Percentiles rank a stretch among this genome's conserved stretches.
phyloP scores from a whole-genome alignment of 192 early-diverging fungal genomes.

The Entomortierella beljakovae region DNA sequence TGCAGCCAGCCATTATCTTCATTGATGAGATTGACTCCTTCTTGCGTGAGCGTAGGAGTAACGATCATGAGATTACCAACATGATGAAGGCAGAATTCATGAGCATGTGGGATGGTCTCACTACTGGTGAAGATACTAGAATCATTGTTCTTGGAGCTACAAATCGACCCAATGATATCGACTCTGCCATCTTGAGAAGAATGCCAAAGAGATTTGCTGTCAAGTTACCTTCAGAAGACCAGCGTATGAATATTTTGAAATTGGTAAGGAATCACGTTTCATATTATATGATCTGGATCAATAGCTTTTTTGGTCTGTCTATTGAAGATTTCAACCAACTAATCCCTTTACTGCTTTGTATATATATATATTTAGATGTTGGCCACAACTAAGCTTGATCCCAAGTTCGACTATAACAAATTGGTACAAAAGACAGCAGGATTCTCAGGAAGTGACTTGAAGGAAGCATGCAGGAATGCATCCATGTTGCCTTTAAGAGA shows the following conservation, averaged over 20 bases:
- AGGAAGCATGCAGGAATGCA: constrained; percentile 96
- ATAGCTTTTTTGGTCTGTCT: neutral
- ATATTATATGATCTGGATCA: neutral
- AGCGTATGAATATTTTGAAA: constrained; percentile 86
- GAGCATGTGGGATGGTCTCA: constrained; percentile 98
- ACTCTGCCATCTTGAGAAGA: constrained; percentile 93
- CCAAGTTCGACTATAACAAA: constrained; percentile 72
- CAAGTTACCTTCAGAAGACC: constrained; percentile 82
- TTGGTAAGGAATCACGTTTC: constrained; percentile 66
- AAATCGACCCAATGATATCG: constrained; percentile 98
- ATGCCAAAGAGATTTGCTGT: constrained; percentile 98
- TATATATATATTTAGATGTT: no score
- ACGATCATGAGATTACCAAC: constrained; percentile 95
- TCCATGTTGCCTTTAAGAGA: constrained; percentile 96
- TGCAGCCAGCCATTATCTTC: constrained; percentile 97
- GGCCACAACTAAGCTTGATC: constrained; percentile 71
- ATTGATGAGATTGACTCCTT: constrained; percentile 99
- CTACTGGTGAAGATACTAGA: constrained; percentile 71
- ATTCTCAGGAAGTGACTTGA: constrained; percentile 94
- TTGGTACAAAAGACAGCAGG: constrained; percentile 82
- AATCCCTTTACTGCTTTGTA: no score
- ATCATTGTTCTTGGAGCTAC: constrained; percentile 93
- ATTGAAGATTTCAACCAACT: no score
- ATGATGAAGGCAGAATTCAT: constrained; percentile 99
- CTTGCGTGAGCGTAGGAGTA: constrained; percentile 85